phyloP scores from a whole-genome alignment of 2,329 filamentous ascomycete species.

The Alternaria consortialis region DNA sequence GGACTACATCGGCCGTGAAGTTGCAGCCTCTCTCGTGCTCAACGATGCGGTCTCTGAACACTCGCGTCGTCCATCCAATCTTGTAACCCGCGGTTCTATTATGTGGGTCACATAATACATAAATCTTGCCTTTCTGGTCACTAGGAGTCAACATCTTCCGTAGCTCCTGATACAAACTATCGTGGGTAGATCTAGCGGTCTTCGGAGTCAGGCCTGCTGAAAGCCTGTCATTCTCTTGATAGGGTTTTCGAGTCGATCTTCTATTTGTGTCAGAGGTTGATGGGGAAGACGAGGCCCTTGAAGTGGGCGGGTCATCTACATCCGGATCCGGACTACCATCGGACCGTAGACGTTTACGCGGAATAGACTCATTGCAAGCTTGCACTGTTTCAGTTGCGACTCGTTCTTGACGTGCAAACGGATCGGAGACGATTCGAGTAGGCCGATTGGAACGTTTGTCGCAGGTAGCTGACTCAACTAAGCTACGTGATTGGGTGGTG shows the following conservation, averaged over 20 bases:
- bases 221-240: not conserved
- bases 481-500: not conserved
- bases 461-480: not conserved
- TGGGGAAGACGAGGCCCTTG: not conserved
- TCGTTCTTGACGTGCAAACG: not conserved
- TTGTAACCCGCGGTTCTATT: constrained; percentile 6
- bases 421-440: not conserved
- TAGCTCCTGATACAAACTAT: constrained; percentile 4
- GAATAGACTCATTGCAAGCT: not conserved
- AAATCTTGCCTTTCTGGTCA: constrained; percentile 13
- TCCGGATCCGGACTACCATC: not conserved
- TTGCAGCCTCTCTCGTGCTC: constrained; percentile 11
- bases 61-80: constrained; percentile 17
- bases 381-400: not conserved
- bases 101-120: constrained; percentile 7
- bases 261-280: not conserved
- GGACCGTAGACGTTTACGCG: not conserved
- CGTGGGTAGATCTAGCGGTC: constrained; percentile 6
- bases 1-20: not conserved
- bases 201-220: not conserved
- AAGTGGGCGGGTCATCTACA: not conserved
- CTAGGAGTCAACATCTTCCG: not conserved
- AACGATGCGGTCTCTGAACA: constrained; percentile 1
- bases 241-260: not conserved
- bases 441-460: not conserved